These are phyloP conservation scores for Solanum tarapatanum DNA, from an alignment of 257 asterid species.

Conservation along the genomic window DNA sequence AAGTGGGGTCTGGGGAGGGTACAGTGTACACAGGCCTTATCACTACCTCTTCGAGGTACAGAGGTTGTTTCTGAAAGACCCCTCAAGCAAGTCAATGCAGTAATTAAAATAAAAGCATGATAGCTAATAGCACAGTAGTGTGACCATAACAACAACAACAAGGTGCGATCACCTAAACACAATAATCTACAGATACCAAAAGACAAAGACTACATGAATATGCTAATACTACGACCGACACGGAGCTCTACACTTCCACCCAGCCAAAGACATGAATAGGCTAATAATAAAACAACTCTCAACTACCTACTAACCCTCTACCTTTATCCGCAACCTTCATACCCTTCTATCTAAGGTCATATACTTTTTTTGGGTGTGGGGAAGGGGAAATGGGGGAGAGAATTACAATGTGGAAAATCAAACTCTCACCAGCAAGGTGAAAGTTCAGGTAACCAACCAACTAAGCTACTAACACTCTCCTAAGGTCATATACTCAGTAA, in stretches of 20 bases:
- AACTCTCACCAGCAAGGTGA: no score
- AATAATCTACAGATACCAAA: not conserved
- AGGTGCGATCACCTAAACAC: not conserved
- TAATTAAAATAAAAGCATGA: not conserved
- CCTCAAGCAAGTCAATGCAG: not conserved
- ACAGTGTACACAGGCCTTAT: no score
- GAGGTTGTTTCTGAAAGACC: not conserved
- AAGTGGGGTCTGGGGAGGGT: not conserved
- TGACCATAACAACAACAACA: not conserved
- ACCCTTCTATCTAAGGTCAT: not conserved
- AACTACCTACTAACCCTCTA: not conserved
- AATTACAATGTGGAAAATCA: no score
- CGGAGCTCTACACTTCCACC: not conserved
- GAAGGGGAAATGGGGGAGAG: no score
- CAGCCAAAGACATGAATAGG: not conserved
- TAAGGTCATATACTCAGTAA: not conserved
- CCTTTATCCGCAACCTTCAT: not conserved
- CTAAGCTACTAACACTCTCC: no score
- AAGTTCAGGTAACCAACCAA: no score
- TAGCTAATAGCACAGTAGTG: not conserved
- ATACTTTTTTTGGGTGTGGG: not conserved
- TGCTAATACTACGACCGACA: not conserved
- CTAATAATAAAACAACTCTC: not conserved
- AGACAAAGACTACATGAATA: not conserved
- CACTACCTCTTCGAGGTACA: no score